A percentile compares a stretch with the other conserved stretches of the same genome.
Evolutionary conservation across 106 monocot species (phyloP).

Genomic region (Iris macrosiphon): DNA sequence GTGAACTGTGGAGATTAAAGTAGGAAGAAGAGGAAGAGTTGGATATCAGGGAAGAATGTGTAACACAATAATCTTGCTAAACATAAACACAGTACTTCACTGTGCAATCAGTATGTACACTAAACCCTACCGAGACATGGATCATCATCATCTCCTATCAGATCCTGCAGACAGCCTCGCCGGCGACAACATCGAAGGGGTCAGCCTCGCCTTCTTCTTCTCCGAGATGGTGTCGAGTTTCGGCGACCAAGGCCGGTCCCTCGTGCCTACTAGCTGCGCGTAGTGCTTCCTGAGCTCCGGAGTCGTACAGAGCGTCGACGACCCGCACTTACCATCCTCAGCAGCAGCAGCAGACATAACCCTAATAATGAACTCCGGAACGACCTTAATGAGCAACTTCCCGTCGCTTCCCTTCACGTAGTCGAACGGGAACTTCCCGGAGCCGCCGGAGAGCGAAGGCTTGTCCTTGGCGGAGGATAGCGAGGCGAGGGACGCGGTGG

Average conservation of each 20-base stretch:
- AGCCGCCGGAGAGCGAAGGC: constrained; percentile 1
- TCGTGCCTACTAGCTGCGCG: constrained; percentile 54
- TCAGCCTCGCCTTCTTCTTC: constrained; percentile 15
- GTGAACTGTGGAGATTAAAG: too few species aligned
- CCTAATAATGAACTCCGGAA: constrained; percentile 37
- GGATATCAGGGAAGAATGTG: too few species aligned
- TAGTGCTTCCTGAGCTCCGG: constrained; percentile 83
- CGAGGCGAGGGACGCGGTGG: constrained; percentile 25
- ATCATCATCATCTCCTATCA: too few species aligned
- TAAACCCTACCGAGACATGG: too few species aligned
- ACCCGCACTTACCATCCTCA: not conserved
- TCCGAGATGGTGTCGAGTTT: constrained; percentile 64
- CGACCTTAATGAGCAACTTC: constrained; percentile 38
- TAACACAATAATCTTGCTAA: too few species aligned
- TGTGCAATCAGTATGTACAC: too few species aligned
- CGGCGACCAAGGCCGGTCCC: constrained; percentile 54
- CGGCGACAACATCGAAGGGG: constrained; percentile 17
- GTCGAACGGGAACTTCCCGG: constrained; percentile 30
- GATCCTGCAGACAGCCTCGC: not conserved
- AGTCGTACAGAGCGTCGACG: constrained; percentile 40
- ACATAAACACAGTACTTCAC: too few species aligned
- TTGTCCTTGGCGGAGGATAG: constrained; percentile 13
- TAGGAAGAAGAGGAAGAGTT: too few species aligned
- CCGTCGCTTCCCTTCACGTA: constrained; percentile 41
- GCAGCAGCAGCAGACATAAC: not conserved